Evolutionary conservation across 495 filamentous ascomycete species (phyloP), one percentile per base, ranked within the genome.

Genomic region (Apodospora peruviana): DNA sequence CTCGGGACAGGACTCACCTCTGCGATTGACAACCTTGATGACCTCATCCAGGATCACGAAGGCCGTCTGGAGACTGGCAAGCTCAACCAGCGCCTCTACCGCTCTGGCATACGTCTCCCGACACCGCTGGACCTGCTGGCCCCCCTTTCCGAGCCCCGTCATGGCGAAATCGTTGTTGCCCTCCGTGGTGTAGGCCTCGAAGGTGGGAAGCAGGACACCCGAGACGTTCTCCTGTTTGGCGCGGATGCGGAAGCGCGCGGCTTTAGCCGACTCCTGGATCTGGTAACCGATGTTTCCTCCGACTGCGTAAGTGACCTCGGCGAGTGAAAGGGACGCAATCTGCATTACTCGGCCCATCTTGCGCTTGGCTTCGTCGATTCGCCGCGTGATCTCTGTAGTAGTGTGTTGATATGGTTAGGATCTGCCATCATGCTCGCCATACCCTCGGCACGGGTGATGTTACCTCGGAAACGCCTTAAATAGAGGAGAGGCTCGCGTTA

Each of bases 311-410:
- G 89, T 95, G 25, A 97, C 94, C 77, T 96, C 94, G 45, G 93
- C 94, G 32, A 99, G 79, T 2, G 93, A 96, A 68, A 99, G 96
- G 22, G 94, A 90, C 11, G 93, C 93, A 67, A 99, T 93, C 62
- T 96, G 91, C 93, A 99, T 97, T 12, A 99, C 94, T 11, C 93
- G 84, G 37, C 93, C 93, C 93, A 99, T 99, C 76, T 99, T 99
- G 53, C 89, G 89, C 71, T 99, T 99, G 22, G 93, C 93, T 67
- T 97, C 91, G 73, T 97, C 93, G 70, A 99, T 97, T 48, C 93
- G 88, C 50, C 84, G 79, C 45, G 93, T 96, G 59, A 99, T 99
- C 62, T 98, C 93, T 87, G 51, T 5, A 16, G 17, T 7, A 14
- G 10, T 23, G 18, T 7, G 50, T 50, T 21, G 50, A 52, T 12